Evolutionary conservation across 2,329 filamentous ascomycete species (phyloP), one percentile per base, ranked within the genome.

Genomic region (Epichloe hybrida): DNA sequence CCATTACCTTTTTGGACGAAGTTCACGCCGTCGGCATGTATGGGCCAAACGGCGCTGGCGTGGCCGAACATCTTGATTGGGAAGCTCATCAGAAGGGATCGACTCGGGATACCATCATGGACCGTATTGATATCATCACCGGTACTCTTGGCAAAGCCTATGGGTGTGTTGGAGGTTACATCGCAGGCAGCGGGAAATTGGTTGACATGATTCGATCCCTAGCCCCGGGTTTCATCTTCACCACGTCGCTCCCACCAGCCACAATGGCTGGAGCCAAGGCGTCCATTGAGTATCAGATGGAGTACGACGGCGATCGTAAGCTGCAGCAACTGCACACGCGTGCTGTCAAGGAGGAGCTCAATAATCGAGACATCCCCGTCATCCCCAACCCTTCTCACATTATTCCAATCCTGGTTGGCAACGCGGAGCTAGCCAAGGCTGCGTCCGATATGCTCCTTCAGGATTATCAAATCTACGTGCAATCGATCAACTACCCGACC

Each of bases 21-120:
- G 93, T 98, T 54, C 93, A 98, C 71, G 93, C 93, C 43, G 93
- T 98, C 21, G 93, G 93, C 65, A 97, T 98, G 93, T 98, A 98
- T 68, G 93, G 93, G 63, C 90, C 93, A 64, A 82, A 88, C 62
- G 93, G 93, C 55, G 93, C 90, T 52, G 93, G 93, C 69, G 93
- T 98, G 43, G 93, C 93, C 36, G 93, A 98, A 72, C 93, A 98
- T 67, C 81, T 98, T 48, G 91, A 98, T 65, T 98, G 86, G 64
- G 88, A 95, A 64, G 82, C 85, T 8, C 90, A 97, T 66, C 75
- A 78, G 52, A 79, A 81, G 50, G 88, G 89, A 52, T 76, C 77
- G 58, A 83, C 88, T 11, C 69, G 77, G 56, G 90, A 91, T 55
- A 95, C 89, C 23, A 74, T 97, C 61, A 90, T 95, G 86, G 91